phyloP scores from a whole-genome alignment of 2,329 filamentous ascomycete species.

The Verticillium tricorpus region DNA sequence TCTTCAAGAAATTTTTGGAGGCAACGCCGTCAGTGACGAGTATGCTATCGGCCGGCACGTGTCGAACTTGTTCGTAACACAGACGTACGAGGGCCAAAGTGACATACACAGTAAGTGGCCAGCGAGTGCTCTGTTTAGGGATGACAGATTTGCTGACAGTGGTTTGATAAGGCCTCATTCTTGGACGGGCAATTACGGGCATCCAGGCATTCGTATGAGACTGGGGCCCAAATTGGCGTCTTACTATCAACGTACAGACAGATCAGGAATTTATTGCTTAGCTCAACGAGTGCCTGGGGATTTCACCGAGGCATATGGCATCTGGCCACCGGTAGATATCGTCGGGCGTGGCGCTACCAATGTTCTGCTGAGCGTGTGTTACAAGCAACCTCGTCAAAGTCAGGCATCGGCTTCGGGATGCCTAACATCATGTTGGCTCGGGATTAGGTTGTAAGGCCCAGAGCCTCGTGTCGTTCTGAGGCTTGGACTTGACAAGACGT shows the following conservation, averaged over 20 bases:
- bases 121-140: background rate
- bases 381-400: background rate
- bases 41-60: slow-evolving; percentile 94
- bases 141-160: slow-evolving; percentile 19
- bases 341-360: background rate
- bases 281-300: background rate
- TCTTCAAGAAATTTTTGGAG: slow-evolving; percentile 93
- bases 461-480: background rate
- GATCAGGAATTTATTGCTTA: background rate
- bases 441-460: background rate
- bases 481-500: background rate
- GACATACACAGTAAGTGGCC: slow-evolving; percentile 85
- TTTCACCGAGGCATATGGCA: background rate
- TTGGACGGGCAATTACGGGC: slow-evolving; percentile 66
- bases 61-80: slow-evolving; percentile 92
- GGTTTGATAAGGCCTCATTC: slow-evolving; percentile 54
- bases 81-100: slow-evolving; percentile 97
- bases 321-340: background rate
- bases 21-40: slow-evolving; percentile 97
- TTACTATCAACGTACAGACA: background rate
- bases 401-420: background rate
- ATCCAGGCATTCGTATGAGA: slow-evolving; percentile 72
- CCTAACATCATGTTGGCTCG: background rate
- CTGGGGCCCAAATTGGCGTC: background rate
- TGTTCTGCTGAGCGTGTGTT: background rate